A percentile compares a stretch with the other conserved stretches of the same genome.
Evolutionary conservation across 495 filamentous ascomycete species (phyloP).

Genomic region (Xylaria nigripes): DNA sequence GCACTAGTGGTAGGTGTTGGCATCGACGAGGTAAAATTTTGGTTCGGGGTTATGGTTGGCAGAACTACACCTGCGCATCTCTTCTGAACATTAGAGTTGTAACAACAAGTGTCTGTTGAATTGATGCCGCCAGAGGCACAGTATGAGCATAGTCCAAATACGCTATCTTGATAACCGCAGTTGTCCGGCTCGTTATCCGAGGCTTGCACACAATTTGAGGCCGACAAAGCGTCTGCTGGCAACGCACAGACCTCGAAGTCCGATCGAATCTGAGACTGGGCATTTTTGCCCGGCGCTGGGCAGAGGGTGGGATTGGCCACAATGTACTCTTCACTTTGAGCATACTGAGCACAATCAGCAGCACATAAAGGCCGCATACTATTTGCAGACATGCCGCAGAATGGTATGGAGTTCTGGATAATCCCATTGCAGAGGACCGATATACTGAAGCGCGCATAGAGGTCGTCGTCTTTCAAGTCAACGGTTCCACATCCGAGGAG

Average conservation of each 20-base stretch:
- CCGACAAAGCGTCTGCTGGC: conserved; percentile 66
- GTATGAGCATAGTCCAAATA: conserved; percentile 77
- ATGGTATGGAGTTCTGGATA: conserved; percentile 77
- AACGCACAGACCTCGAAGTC: conserved; percentile 87
- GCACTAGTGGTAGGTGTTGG: conserved; percentile 35
- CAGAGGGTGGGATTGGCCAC: conserved; percentile 68
- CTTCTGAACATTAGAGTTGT: conserved; percentile 61
- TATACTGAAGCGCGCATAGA: conserved; percentile 91
- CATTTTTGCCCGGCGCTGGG: conserved; percentile 50
- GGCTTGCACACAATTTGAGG: conserved; percentile 64
- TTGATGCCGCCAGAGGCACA: conserved; percentile 77
- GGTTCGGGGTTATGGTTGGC: conserved; percentile 62
- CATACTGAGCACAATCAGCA: conserved; percentile 78
- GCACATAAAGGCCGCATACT: conserved; percentile 77
- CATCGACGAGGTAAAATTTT: conserved; percentile 53
- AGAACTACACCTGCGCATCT: conserved; percentile 67
- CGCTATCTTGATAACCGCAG: conserved; percentile 79
- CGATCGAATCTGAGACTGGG: conserved; percentile 71
- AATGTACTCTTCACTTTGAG: conserved; percentile 79
- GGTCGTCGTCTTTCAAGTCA: conserved; percentile 43
- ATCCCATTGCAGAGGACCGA: conserved; percentile 92
- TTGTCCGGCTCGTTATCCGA: conserved; percentile 73
- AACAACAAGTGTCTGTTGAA: conserved; percentile 91
- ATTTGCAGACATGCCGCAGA: conserved; percentile 55
- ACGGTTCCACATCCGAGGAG: conserved; percentile 75